Percentiles rank a stretch among this genome's conserved stretches.
Conservation (phyloP, 2,329 filamentous ascomycete species). For the Exophiala phaeomuriformis region DNA sequence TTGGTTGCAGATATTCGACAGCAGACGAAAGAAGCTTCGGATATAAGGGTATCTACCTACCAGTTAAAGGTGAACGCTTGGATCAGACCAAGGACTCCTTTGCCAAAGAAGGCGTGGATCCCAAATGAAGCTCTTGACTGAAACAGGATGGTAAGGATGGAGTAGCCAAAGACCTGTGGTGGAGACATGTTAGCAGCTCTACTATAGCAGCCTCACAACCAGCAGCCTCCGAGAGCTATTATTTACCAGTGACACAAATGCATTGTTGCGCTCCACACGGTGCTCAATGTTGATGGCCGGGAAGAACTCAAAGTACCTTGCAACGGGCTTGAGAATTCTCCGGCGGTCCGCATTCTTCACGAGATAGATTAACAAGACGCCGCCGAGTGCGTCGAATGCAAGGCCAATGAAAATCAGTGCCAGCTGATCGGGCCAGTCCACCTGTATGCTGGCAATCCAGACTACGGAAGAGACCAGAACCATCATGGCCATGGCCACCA, state of each 20-base stretch:
- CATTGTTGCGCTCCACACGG: constrained; percentile 56
- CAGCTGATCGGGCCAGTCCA: constrained; percentile 49
- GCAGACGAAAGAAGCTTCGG: background rate
- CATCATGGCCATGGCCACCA: constrained; percentile 45
- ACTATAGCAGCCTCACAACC: background rate
- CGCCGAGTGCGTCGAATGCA: constrained; percentile 46
- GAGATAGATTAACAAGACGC: constrained; percentile 37
- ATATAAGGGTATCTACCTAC: background rate
- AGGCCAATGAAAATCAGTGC: constrained; percentile 53
- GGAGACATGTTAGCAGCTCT: background rate
- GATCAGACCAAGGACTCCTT: constrained; percentile 50
- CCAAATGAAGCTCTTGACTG: constrained; percentile 17
- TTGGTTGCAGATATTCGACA: background rate
- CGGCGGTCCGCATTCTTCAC: constrained; percentile 21
- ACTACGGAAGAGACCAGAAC: constrained; percentile 45
- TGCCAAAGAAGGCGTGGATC: constrained; percentile 47
- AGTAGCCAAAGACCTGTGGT: constrained; percentile 50
- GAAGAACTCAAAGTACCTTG: constrained; percentile 48
- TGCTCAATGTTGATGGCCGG: constrained; percentile 61
- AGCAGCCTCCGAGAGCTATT: background rate
- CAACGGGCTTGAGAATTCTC: constrained; percentile 7
- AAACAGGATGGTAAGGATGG: constrained; percentile 48
- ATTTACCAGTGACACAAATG: constrained; percentile 52
- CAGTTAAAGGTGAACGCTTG: constrained; percentile 21
- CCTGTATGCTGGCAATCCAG: constrained; percentile 55